Conservation (phyloP, 805 yeast species). For the Myxozyma udenii region DNA sequence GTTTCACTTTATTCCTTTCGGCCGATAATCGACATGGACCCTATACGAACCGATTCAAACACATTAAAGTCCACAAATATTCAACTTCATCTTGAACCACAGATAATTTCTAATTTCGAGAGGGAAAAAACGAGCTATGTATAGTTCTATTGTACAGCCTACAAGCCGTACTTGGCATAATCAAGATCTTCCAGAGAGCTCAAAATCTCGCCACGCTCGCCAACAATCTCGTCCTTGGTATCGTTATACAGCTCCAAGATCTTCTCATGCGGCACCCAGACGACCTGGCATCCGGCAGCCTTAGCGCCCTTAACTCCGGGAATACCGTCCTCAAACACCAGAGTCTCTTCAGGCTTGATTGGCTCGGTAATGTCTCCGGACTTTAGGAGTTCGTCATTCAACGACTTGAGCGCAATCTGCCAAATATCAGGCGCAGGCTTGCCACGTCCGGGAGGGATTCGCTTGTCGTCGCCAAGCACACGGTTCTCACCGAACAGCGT, state of each 20-base stretch:
- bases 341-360: conserved; percentile 71
- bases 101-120: no score
- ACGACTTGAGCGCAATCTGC: conserved; percentile 68
- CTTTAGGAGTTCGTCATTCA: conserved; percentile 54
- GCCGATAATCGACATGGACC: no score
- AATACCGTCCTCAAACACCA: conserved; percentile 92
- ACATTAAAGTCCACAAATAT: no score
- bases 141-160: no score
- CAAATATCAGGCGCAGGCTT: conserved; percentile 94
- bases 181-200: conserved; percentile 54
- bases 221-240: conserved; percentile 48
- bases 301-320: conserved; percentile 86
- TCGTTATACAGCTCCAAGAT: conserved; percentile 57
- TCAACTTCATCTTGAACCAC: no score
- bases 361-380: conserved; percentile 33
- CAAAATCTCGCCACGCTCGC: conserved; percentile 57
- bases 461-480: conserved; percentile 84
- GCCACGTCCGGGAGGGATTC: conserved; percentile 81
- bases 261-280: conserved; percentile 89
- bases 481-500: conserved; percentile 59
- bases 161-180: conserved; percentile 20
- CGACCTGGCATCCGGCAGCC: conserved; percentile 78
- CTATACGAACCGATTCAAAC: no score
- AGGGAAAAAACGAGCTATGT: no score
- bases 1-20: no score